Conservation (phyloP, 2,329 filamentous ascomycete species). For the Tolypocladium album region DNA sequence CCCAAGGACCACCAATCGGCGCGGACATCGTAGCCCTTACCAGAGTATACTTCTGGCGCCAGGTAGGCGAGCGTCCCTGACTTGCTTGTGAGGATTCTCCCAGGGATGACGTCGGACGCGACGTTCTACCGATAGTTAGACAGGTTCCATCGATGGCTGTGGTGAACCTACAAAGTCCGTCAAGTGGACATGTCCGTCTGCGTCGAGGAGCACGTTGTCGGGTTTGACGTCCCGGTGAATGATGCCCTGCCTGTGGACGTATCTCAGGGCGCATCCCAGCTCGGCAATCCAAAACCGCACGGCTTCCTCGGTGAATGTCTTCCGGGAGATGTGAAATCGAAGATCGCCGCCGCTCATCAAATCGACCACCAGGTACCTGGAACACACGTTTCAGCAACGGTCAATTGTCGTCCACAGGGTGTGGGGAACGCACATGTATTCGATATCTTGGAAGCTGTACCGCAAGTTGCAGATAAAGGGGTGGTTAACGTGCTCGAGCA, state of each 20-base stretch:
- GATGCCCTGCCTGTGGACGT: slow-evolving; percentile 77
- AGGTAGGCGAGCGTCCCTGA: slow-evolving; percentile 94
- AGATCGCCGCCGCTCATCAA: slow-evolving; percentile 96
- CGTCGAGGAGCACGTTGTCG: slow-evolving; percentile 80
- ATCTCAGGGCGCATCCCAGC: slow-evolving; percentile 80
- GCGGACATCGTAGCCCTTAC: slow-evolving; percentile 77
- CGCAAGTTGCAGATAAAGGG: slow-evolving; percentile 97
- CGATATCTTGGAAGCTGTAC: slow-evolving; percentile 98
- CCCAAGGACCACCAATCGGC: slow-evolving; percentile 99
- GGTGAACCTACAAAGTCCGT: slow-evolving; percentile 75
- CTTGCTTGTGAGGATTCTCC: slow-evolving; percentile 82
- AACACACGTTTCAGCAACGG: background rate
- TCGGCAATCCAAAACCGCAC: slow-evolving; percentile 96
- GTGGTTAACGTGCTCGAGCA: slow-evolving; percentile 97
- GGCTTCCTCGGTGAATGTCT: slow-evolving; percentile 95
- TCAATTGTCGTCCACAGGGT: background rate
- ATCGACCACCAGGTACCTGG: slow-evolving; percentile 92
- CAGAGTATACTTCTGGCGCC: slow-evolving; percentile 88
- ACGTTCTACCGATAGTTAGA: slow-evolving; percentile 62
- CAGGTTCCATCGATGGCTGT: background rate
- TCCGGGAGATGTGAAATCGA: slow-evolving; percentile 93
- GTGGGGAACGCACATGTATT: slow-evolving; percentile 72
- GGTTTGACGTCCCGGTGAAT: slow-evolving; percentile 89
- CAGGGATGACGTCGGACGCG: slow-evolving; percentile 79
- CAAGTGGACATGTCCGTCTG: slow-evolving; percentile 88